Evolutionary conservation across 768 basidiomycete species (phyloP).

Genomic region (Sutorius australiensis): DNA sequence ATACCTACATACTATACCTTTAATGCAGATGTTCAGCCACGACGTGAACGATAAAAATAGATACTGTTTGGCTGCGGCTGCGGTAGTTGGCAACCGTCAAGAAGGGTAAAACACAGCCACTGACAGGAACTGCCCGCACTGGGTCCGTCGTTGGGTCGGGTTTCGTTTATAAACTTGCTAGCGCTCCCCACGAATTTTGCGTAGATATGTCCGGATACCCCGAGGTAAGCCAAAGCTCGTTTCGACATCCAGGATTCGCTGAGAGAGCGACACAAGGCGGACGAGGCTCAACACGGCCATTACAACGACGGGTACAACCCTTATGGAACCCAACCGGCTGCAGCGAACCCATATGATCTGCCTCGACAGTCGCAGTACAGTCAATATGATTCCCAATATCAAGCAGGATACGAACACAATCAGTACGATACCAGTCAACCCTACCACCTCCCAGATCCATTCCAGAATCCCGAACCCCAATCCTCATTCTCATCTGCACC

Average conservation of each 20-base stretch:
- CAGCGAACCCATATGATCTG: slow-evolving; percentile 41
- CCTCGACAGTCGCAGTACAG: slow-evolving; percentile 27
- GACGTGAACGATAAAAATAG: not conserved
- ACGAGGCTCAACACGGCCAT: slow-evolving; percentile 58
- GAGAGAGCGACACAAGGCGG: slow-evolving; percentile 40
- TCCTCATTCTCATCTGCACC: slow-evolving; percentile 16
- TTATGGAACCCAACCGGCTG: slow-evolving; percentile 35
- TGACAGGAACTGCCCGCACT: not conserved
- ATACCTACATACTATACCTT: not conserved
- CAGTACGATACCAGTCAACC: slow-evolving; percentile 32
- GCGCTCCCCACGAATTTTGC: slow-evolving; percentile 3
- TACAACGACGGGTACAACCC: slow-evolving; percentile 68
- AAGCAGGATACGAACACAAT: slow-evolving; percentile 33
- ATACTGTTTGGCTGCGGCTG: slow-evolving; percentile 5
- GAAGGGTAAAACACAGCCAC: slow-evolving; percentile 12
- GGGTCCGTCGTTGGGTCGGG: not conserved
- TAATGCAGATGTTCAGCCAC: not conserved
- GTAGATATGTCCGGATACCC: slow-evolving; percentile 39
- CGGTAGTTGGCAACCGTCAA: not conserved
- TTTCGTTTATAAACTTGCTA: slow-evolving; percentile 5
- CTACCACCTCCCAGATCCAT: slow-evolving; percentile 39
- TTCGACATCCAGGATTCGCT: not conserved
- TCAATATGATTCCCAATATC: slow-evolving; percentile 30
- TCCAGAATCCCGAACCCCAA: slow-evolving; percentile 21
- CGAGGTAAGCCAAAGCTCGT: slow-evolving; percentile 31